Evolutionary conservation across 2,329 filamentous ascomycete genomes (phyloP).

Genomic region (Coniochaeta sp.): DNA sequence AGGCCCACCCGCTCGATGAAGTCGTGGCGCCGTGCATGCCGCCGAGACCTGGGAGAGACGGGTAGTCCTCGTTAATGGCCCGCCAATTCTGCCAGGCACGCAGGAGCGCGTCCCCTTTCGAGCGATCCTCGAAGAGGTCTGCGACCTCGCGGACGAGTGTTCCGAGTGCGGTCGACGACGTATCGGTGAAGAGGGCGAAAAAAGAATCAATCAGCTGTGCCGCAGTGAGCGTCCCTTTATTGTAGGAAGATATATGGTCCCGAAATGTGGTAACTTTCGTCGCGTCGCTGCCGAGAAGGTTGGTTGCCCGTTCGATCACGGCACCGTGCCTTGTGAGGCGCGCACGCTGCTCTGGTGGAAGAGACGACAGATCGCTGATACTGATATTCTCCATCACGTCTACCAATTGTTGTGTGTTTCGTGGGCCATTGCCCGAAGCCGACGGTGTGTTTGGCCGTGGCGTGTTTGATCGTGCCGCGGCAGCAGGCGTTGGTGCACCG

Average conservation of each 20-base stretch:
- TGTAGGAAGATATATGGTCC: constrained; percentile 70
- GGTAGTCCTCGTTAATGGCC: constrained; percentile 93
- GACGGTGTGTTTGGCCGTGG: neutral
- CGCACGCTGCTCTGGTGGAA: constrained; percentile 73
- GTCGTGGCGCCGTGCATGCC: constrained; percentile 58
- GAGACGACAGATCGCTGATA: constrained; percentile 39
- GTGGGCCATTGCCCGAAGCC: neutral
- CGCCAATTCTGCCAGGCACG: constrained; percentile 94
- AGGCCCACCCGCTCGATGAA: constrained; percentile 51
- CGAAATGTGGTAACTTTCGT: constrained; percentile 74
- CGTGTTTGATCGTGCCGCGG: constrained; percentile 3
- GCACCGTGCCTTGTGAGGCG: constrained; percentile 72
- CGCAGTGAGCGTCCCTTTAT: constrained; percentile 60
- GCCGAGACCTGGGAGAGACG: constrained; percentile 70
- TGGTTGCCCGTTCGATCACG: constrained; percentile 78
- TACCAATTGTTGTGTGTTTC: constrained; percentile 10
- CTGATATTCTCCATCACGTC: constrained; percentile 43
- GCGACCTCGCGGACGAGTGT: constrained; percentile 87
- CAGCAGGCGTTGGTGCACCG: constrained; percentile 26
- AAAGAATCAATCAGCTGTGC: constrained; percentile 78
- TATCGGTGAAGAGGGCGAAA: constrained; percentile 75
- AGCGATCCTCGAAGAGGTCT: constrained; percentile 81
- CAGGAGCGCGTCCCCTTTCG: constrained; percentile 65
- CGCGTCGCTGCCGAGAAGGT: constrained; percentile 70
- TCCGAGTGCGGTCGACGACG: constrained; percentile 71